Conservation (phyloP, 192 early-diverging fungal species). For the Gigaspora rosea region DNA sequence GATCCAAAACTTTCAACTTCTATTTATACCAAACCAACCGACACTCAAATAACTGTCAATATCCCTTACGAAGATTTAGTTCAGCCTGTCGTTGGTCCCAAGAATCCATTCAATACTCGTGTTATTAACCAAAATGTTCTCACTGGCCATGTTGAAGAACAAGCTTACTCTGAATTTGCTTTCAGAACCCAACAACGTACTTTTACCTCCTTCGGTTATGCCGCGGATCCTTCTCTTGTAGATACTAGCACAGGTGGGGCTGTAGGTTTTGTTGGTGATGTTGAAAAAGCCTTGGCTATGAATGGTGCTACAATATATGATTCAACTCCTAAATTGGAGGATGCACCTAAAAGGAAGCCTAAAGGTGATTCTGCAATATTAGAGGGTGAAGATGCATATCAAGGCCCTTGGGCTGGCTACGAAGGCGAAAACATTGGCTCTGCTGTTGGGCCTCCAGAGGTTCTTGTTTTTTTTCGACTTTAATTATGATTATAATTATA, state of each 20-base stretch:
- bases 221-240: conserved; percentile 73
- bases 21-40: conserved; percentile 58
- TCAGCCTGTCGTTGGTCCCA: conserved; percentile 53
- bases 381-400: conserved; percentile 76
- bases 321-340: conserved; percentile 36
- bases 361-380: conserved; percentile 76
- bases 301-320: conserved; percentile 60
- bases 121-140: conserved; percentile 54
- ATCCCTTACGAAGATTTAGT: conserved; percentile 60
- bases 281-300: conserved; percentile 51
- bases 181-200: conserved; percentile 88
- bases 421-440: conserved; percentile 76
- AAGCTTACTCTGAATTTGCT: conserved; percentile 65
- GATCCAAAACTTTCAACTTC: conserved; percentile 43
- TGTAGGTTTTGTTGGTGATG: conserved; percentile 63
- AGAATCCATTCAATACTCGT: conserved; percentile 54
- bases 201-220: conserved; percentile 77
- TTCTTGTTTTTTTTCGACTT: conserved; percentile 52
- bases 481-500: neutral
- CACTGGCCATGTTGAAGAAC: conserved; percentile 79
- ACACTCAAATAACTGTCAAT: conserved; percentile 56
- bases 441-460: conserved; percentile 56
- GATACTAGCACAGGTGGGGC: conserved; percentile 39
- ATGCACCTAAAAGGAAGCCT: conserved; percentile 55
- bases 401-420: conserved; percentile 95